phyloP scores from a whole-genome alignment of 352 stramenopile genomes.

The Elongisporangium anandrum region DNA sequence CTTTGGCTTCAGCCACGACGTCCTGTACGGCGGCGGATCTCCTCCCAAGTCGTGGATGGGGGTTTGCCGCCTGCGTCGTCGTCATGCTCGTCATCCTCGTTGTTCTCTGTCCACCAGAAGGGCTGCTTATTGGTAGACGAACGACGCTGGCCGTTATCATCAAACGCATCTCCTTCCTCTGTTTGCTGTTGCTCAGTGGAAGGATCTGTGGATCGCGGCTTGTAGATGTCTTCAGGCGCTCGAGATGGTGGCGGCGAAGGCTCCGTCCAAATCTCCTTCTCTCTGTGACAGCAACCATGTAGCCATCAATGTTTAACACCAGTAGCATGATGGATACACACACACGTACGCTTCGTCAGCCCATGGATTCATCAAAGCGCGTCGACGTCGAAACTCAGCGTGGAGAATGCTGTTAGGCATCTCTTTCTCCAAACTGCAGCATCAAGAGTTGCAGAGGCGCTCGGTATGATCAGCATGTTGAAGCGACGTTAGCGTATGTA shows the following conservation, averaged over 20 bases:
- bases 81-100: neutral
- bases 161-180: neutral
- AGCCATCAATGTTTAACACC: neutral
- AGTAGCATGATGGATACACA: too few species aligned
- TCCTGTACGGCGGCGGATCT: neutral
- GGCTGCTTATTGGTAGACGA: neutral
- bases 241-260: too few species aligned
- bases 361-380: neutral
- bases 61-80: neutral
- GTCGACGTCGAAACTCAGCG: neutral
- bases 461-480: too few species aligned
- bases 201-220: neutral
- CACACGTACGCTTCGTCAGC: neutral
- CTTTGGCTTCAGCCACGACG: neutral
- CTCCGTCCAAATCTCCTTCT: neutral
- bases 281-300: neutral
- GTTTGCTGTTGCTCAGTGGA: neutral
- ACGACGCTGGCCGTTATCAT: neutral
- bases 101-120: neutral
- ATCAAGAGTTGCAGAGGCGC: neutral
- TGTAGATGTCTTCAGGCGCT: neutral
- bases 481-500: too few species aligned
- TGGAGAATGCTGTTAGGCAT: neutral
- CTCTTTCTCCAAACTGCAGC: neutral
- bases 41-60: neutral